phyloP scores from a whole-genome alignment of 2,329 filamentous ascomycete species.

The Trichoderma atrobrunneum region DNA sequence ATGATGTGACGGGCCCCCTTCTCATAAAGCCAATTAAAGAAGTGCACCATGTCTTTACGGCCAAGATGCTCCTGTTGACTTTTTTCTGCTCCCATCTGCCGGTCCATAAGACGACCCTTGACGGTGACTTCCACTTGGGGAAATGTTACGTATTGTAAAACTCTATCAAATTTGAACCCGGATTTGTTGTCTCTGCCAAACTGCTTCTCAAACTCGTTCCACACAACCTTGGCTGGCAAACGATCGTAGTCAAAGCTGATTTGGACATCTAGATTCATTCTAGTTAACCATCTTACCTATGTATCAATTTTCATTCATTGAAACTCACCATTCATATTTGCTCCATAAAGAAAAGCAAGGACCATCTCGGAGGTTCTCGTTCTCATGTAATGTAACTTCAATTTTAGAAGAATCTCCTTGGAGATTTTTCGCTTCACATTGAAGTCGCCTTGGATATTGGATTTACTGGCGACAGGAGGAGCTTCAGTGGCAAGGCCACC shows the following conservation, averaged over 20 bases:
- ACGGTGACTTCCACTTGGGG: not conserved
- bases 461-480: too few species aligned
- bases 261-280: not conserved
- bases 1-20: not conserved
- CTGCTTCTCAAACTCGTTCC: not conserved
- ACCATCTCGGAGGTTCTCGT: not conserved
- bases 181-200: not conserved
- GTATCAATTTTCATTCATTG: too few species aligned
- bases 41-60: not conserved
- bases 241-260: not conserved
- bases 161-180: not conserved
- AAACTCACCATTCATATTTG: not conserved
- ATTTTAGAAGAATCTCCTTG: not conserved
- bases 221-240: not conserved
- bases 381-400: constrained; percentile 6
- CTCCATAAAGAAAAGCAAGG: not conserved
- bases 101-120: too few species aligned
- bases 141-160: not conserved
- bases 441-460: too few species aligned
- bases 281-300: too few species aligned
- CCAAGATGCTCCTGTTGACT: not conserved
- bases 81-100: not conserved
- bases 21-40: not conserved
- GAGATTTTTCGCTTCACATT: too few species aligned
- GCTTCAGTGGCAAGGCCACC: too few species aligned